Conservation (phyloP, 2,329 filamentous ascomycete species). For the Neonectria hederae region DNA sequence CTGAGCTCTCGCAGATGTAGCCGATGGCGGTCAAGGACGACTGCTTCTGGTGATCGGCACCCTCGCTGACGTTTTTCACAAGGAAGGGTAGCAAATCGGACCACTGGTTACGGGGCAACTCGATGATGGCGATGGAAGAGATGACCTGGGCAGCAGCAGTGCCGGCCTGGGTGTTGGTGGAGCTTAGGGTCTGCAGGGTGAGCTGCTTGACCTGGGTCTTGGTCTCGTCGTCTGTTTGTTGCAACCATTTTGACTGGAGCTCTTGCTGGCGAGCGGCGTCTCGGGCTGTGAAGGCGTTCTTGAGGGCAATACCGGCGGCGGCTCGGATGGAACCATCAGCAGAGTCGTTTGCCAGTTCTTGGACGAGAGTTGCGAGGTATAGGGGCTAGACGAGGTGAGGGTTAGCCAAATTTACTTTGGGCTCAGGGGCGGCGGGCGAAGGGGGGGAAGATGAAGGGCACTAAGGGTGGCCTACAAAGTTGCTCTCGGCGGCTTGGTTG, state of each 20-base stretch:
- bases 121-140: slow-evolving; percentile 92
- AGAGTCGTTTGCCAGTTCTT: slow-evolving; percentile 91
- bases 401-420: slow-evolving; percentile 38
- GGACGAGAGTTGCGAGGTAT: slow-evolving; percentile 92
- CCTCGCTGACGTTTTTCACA: slow-evolving; percentile 91
- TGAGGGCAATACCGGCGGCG: slow-evolving; percentile 94
- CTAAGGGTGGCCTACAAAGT: slow-evolving; percentile 76
- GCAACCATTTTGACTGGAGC: slow-evolving; percentile 92
- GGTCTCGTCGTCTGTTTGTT: slow-evolving; percentile 80
- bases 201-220: slow-evolving; percentile 90
- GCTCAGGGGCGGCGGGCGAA: slow-evolving; percentile 28
- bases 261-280: slow-evolving; percentile 88
- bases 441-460: slow-evolving; percentile 14
- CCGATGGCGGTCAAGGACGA: slow-evolving; percentile 95
- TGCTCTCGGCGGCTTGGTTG: slow-evolving; percentile 87
- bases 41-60: slow-evolving; percentile 90
- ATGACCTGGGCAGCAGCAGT: slow-evolving; percentile 94
- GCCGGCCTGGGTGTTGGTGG: slow-evolving; percentile 82
- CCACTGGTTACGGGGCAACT: slow-evolving; percentile 94
- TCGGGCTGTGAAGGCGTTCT: slow-evolving; percentile 97
- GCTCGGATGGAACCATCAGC: slow-evolving; percentile 86
- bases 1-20: slow-evolving; percentile 97
- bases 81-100: slow-evolving; percentile 86
- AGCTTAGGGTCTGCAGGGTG: slow-evolving; percentile 86
- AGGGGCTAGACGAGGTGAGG: slow-evolving; percentile 69